Conservation (phyloP, 2,329 filamentous ascomycete genomes). For the Endothia cerciana region DNA sequence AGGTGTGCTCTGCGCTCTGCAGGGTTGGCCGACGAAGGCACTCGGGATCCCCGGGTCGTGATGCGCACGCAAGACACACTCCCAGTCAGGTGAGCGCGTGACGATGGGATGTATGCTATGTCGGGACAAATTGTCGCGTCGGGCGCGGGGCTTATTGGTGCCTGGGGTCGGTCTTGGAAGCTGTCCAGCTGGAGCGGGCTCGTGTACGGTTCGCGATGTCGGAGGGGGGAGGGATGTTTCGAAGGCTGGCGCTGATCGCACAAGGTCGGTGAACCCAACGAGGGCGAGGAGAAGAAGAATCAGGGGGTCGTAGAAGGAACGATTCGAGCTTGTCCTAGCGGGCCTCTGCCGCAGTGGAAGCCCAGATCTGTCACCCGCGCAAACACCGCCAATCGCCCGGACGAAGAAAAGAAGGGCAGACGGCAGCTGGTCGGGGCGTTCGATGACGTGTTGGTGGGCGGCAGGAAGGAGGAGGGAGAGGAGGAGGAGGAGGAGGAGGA, state of each 20-base stretch:
- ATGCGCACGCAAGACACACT: conserved; percentile 14
- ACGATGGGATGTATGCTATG: neutral
- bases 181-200: neutral
- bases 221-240: neutral
- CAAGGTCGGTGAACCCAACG: neutral
- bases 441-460: conserved; percentile 7
- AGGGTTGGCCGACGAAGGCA: conserved; percentile 9
- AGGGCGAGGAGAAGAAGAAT: neutral
- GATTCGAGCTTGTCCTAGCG: conserved; percentile 28
- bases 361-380: conserved; percentile 3
- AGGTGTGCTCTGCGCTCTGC: neutral
- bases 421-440: neutral
- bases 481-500: neutral
- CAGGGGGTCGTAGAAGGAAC: conserved; percentile 20
- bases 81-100: neutral
- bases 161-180: neutral
- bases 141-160: neutral
- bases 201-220: neutral
- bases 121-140: neutral
- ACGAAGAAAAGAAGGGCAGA: neutral
- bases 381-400: neutral
- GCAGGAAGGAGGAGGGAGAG: neutral
- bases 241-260: neutral
- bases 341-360: neutral
- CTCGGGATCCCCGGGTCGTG: neutral